Conservation (phyloP, 768 basidiomycete genomes). For the Lentinula aciculospora region DNA sequence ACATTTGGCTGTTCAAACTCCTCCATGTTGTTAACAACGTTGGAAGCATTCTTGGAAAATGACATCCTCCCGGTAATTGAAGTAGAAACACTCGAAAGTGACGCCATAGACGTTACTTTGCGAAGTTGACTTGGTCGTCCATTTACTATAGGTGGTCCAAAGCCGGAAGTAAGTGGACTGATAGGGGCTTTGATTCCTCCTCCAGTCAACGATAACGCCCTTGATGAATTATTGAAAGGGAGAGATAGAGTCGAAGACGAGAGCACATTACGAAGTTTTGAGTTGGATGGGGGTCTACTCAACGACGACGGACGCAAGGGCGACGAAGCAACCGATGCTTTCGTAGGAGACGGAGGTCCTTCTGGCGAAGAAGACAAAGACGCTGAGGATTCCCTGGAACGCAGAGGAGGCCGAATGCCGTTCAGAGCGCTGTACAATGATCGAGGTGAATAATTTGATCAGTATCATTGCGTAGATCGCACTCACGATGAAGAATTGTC, state of each 20-base stretch:
- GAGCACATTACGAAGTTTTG: not conserved
- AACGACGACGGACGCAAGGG: conserved; percentile 7
- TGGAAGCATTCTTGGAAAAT: not conserved
- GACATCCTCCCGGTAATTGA: not conserved
- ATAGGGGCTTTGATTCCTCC: conserved; percentile 3
- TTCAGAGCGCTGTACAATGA: not conserved
- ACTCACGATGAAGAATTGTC: conserved; percentile 7
- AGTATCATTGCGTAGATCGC: not conserved
- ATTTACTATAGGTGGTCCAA: not conserved
- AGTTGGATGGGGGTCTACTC: conserved; percentile 4
- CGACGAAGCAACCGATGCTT: not conserved
- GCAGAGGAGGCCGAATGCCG: conserved; percentile 16
- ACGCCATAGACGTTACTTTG: conserved; percentile 5
- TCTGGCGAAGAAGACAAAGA: not conserved
- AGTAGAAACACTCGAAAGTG: not conserved
- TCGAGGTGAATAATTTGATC: not conserved
- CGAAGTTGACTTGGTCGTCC: not conserved
- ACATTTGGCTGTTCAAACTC: not conserved
- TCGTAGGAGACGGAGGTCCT: not conserved
- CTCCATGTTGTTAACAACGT: not conserved
- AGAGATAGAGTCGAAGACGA: not conserved
- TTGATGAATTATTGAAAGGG: not conserved
- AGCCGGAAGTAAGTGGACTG: not conserved
- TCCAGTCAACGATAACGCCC: not conserved
- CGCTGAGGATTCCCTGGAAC: conserved; percentile 20